Evolutionary conservation across 805 yeast genomes (phyloP), one percentile per base, ranked within the genome.

Genomic region (Myxozyma melibiosi): DNA sequence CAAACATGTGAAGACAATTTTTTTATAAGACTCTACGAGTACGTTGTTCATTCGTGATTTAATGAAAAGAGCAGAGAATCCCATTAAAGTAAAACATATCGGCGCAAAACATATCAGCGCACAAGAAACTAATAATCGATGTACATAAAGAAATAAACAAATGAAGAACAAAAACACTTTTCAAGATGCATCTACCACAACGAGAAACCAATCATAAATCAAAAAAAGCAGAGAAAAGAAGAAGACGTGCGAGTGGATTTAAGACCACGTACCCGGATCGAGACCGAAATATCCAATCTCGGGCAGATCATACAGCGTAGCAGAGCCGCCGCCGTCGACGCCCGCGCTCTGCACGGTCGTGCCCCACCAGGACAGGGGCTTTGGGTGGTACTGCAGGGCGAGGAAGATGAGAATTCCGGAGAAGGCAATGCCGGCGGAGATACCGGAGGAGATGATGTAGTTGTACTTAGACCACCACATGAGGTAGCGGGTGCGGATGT

Each of bases 381-480:
- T 64, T 13, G 75, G 72, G 13, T 74, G 73, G 45, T 75, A 75
- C 45, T 77, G 77, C 5, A 79, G 74, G 0, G 79, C 73, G 63
- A 84, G 74, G 66, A 84, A 84, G 11, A 85, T 78, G 28, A 84
- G 57, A 52, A 85, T 71, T 1, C 85, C 80, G 33, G 86, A 79
- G 62, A 83, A 76, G 0, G 88, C 88, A 16, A 84, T 78, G 0
- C 88, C 89, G 7, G 85, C 80, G 42, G 84, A 84, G 16, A 85
- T 70, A 2, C 83, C 90, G 31, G 86, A 82, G 22, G 86, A 80
- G 48, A 85, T 72, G 4, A 84, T 78, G 67, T 83, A 84, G 68
- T 84, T 84, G 69, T 85, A 85, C 70, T 84, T 85, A 37, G 84
- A 84, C 90, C 90, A 85, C 90, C 90, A 85, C 44, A 77, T 72